Evolutionary conservation across 163 green algal species (phyloP).

Genomic region (Prototheca wickerhamii): DNA sequence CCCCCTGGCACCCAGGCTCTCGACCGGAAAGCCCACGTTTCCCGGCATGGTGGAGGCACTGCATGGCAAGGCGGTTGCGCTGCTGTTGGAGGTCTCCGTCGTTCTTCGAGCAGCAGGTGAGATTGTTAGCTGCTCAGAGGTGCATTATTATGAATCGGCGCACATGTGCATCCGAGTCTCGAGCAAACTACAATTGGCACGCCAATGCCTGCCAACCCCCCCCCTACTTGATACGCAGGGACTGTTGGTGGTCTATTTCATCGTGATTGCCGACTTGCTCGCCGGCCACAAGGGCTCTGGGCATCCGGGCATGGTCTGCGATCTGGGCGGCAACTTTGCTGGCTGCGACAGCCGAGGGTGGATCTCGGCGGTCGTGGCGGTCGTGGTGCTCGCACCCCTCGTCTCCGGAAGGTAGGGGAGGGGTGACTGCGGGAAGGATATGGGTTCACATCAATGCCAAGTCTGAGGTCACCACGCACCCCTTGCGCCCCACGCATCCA

Average conservation of each 20-base stretch:
- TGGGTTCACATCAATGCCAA: no score
- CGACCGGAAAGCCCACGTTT: no score
- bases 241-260: constrained; percentile 8
- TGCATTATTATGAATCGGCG: no score
- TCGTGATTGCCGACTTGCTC: constrained; percentile 5
- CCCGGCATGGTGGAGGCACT: no score
- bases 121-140: no score
- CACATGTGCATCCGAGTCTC: no score
- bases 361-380: not conserved
- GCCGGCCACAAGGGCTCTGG: not conserved
- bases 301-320: constrained; percentile 5
- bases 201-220: not conserved
- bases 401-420: not conserved
- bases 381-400: constrained; percentile 3
- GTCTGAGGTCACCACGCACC: not conserved
- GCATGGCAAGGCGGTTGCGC: no score
- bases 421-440: no score
- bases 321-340: not conserved
- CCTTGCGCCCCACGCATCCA: not conserved
- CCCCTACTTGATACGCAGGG: not conserved
- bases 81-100: no score
- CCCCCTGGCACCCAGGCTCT: no score
- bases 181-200: no score
- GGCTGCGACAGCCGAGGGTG: not conserved
- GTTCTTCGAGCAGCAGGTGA: no score